These are phyloP conservation scores for Psidium guajava DNA, from an alignment of 345 rosid species.

Conservation along the genomic window DNA sequence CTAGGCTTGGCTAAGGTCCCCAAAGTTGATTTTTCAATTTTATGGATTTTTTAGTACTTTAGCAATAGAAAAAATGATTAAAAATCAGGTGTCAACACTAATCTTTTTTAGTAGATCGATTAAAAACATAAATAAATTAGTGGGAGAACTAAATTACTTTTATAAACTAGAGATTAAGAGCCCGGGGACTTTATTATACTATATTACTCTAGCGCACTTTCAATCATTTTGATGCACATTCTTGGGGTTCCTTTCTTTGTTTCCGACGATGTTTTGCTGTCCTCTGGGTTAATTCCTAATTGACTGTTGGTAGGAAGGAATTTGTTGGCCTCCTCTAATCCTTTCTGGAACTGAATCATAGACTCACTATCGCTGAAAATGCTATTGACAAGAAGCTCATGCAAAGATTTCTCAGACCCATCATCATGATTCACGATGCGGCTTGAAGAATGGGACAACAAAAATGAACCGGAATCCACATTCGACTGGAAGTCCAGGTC, in stretches of 20 bases:
- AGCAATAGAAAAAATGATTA: no score
- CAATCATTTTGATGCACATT: conserved; percentile 4
- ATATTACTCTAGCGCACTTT: background rate
- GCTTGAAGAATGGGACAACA: background rate
- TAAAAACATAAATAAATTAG: no score
- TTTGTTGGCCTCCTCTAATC: conserved; percentile 75
- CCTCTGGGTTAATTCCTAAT: conserved; percentile 24
- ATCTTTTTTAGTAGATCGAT: no score
- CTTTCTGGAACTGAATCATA: conserved; percentile 49
- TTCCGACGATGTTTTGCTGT: background rate
- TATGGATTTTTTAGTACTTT: no score
- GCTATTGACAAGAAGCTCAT: background rate
- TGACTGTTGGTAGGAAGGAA: conserved; percentile 50
- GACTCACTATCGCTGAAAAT: conserved; percentile 10
- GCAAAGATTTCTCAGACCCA: background rate
- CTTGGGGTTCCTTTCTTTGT: background rate
- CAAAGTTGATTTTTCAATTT: no score
- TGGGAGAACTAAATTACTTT: no score
- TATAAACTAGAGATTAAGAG: no score
- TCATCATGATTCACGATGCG: background rate
- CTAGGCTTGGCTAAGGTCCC: no score
- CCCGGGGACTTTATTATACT: no score
- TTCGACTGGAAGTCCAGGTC: background rate
- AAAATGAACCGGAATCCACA: background rate
- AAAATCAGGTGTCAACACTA: no score